phyloP scores from a whole-genome alignment of 2,329 filamentous ascomycete species.

The Arthrobotrys megalospora region DNA sequence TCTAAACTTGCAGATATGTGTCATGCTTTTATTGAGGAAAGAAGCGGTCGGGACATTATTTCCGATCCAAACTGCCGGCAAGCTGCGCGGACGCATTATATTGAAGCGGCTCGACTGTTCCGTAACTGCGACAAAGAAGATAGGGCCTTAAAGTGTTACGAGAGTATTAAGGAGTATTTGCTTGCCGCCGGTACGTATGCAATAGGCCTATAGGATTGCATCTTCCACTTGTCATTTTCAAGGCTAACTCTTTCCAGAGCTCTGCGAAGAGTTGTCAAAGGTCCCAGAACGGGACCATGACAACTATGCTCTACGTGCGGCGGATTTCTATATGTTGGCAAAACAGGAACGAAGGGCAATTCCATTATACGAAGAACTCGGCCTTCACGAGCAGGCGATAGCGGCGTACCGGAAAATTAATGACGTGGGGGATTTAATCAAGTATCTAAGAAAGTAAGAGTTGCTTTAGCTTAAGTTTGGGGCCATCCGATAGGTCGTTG shows the following conservation, averaged over 20 bases:
- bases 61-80: constrained; percentile 6
- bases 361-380: constrained; percentile 9
- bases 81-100: constrained; percentile 7
- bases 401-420: constrained; percentile 25
- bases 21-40: constrained; percentile 12
- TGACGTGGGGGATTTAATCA: neutral
- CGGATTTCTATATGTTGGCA: constrained; percentile 8
- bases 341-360: constrained; percentile 1
- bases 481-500: neutral
- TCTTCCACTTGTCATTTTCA: neutral
- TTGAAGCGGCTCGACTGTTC: constrained; percentile 25
- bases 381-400: constrained; percentile 10
- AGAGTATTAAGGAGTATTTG: constrained; percentile 32
- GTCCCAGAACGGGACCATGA: neutral
- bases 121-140: constrained; percentile 3
- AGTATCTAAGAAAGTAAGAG: constrained; percentile 17
- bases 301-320: constrained; percentile 13
- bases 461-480: neutral
- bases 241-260: constrained; percentile 14
- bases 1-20: constrained; percentile 16
- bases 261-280: constrained; percentile 19
- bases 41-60: constrained; percentile 30
- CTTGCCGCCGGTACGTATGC: constrained; percentile 27
- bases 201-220: no score
- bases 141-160: constrained; percentile 31